A percentile compares a stretch with the other conserved stretches of the same genome.
Conservation (phyloP, 768 basidiomycete species). For the Mycena alexandri region DNA sequence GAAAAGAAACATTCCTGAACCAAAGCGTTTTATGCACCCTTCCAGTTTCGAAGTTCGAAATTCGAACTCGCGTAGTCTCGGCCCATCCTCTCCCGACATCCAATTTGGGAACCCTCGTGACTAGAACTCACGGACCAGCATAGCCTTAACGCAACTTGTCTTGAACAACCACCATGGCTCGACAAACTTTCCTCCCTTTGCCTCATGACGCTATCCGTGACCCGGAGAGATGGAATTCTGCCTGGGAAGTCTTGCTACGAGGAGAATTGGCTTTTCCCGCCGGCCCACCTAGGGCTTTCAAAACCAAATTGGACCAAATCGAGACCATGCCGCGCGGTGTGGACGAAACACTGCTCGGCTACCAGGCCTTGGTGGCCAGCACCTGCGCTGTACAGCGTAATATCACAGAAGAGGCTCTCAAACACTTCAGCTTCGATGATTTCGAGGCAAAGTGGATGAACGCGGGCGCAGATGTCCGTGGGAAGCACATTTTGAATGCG, state of each 20-base stretch:
- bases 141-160: no score
- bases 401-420: conserved; percentile 22
- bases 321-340: not conserved
- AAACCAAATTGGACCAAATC: not conserved
- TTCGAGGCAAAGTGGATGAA: conserved; percentile 28
- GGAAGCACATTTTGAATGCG: conserved; percentile 17
- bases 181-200: not conserved
- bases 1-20: no score
- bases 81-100: no score
- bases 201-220: conserved; percentile 24
- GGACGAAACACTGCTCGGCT: not conserved
- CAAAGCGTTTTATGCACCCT: no score
- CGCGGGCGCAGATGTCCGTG: not conserved
- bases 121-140: no score
- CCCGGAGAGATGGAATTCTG: conserved; percentile 32
- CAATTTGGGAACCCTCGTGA: no score
- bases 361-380: not conserved
- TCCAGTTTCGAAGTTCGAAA: no score
- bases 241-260: conserved; percentile 28
- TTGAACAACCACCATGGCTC: no score
- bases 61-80: no score
- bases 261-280: not conserved
- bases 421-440: conserved; percentile 9
- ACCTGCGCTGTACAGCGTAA: conserved; percentile 34
- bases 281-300: not conserved